Evolutionary conservation across 1,139 yeast species (phyloP).

Genomic region (Pichia cactophila): DNA sequence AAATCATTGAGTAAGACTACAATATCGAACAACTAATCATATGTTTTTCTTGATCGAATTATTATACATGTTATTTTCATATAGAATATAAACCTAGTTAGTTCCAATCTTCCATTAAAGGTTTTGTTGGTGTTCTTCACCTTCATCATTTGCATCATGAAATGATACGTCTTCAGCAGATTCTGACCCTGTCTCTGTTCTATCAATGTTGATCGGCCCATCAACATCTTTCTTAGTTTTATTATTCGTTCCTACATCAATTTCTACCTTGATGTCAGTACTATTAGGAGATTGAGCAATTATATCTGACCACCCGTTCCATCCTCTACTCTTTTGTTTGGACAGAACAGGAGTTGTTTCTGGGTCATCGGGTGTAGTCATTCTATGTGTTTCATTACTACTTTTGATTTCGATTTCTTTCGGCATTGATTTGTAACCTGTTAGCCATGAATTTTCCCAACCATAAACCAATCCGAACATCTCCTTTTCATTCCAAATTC

Average conservation of each 20-base stretch:
- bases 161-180: neutral
- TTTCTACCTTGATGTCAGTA: neutral
- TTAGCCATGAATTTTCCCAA: constrained; percentile 25
- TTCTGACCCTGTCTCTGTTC: neutral
- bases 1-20: too few relatives aligned
- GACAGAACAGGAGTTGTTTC: neutral
- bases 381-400: neutral
- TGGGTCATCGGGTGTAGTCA: neutral
- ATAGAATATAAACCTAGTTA: too few relatives aligned
- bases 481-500: constrained; percentile 43
- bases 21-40: too few relatives aligned
- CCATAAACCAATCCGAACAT: constrained; percentile 24
- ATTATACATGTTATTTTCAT: too few relatives aligned
- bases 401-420: neutral
- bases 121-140: neutral
- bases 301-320: constrained; percentile 11
- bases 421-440: neutral
- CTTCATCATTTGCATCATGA: constrained; percentile 1
- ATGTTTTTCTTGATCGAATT: too few relatives aligned
- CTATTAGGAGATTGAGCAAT: constrained; percentile 3
- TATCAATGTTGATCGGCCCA: neutral
- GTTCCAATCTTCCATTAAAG: too few relatives aligned
- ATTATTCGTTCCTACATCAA: neutral
- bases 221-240: neutral
- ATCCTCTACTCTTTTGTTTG: constrained; percentile 3